Conservation (phyloP, 805 yeast species). For the Saturnispora galanensis region DNA sequence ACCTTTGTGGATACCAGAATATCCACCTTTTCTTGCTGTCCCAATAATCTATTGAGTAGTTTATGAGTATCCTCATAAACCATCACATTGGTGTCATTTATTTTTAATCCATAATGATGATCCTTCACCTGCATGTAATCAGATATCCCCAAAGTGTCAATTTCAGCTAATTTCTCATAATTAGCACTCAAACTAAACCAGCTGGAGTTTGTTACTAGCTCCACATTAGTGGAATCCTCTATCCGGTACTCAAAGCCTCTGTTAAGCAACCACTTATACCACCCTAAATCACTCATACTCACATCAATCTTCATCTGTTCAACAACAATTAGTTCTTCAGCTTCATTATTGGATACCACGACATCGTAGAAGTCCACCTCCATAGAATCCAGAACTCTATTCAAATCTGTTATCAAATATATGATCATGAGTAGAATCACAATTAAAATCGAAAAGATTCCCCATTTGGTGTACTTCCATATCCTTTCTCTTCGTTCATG, state of each 20-base stretch:
- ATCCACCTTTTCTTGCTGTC: not conserved
- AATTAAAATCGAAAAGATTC: not conserved
- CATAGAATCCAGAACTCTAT: not conserved
- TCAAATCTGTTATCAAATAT: not conserved
- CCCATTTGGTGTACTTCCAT: not conserved
- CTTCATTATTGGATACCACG: not conserved
- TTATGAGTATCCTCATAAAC: slow-evolving; percentile 1
- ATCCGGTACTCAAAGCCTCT: slow-evolving; percentile 3
- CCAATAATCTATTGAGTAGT: slow-evolving; percentile 2
- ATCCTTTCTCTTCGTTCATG: not conserved
- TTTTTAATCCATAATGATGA: not conserved
- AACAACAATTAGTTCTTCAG: not conserved
- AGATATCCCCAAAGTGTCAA: not conserved
- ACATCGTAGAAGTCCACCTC: not conserved
- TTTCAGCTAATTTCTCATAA: not conserved
- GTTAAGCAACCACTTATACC: not conserved
- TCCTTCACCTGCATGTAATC: not conserved
- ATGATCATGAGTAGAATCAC: not conserved
- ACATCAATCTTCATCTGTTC: not conserved
- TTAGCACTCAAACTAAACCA: not conserved
- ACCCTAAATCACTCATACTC: not conserved
- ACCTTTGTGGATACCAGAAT: not conserved
- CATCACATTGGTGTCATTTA: not conserved
- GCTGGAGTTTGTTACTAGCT: not conserved
- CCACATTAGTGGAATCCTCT: not conserved